phyloP scores from a whole-genome alignment of 805 yeast species.

The Metschnikowia lochheadii region DNA sequence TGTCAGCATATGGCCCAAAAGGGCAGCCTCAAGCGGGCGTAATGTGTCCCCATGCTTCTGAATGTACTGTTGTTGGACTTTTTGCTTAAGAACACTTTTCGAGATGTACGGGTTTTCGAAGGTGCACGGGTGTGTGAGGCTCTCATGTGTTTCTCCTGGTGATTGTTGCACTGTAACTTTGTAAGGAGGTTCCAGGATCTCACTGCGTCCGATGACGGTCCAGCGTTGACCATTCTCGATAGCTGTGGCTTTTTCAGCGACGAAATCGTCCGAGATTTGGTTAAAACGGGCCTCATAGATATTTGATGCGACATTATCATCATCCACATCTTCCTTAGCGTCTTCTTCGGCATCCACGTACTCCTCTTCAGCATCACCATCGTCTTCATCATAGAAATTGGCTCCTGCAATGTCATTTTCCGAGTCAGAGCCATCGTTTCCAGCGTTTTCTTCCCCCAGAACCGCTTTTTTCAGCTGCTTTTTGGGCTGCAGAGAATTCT shows the following conservation, averaged over 20 bases:
- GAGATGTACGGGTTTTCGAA: constrained; percentile 6
- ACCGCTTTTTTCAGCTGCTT: constrained; percentile 12
- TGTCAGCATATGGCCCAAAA: constrained; percentile 63
- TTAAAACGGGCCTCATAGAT: constrained; percentile 79
- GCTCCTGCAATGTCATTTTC: constrained; percentile 26
- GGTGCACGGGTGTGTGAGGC: neutral
- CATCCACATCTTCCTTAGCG: neutral
- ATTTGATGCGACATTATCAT: constrained; percentile 40
- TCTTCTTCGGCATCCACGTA: constrained; percentile 9
- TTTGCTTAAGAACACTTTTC: constrained; percentile 22
- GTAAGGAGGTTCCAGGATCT: constrained; percentile 23
- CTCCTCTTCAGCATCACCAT: constrained; percentile 9
- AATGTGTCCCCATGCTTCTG: constrained; percentile 15
- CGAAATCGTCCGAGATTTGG: constrained; percentile 37
- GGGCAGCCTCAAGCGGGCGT: constrained; percentile 40
- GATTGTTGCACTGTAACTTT: constrained; percentile 31
- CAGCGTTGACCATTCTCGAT: constrained; percentile 24
- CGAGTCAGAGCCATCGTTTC: constrained; percentile 8
- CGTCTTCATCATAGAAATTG: constrained; percentile 20
- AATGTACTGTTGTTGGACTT: constrained; percentile 23
- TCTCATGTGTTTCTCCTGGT: constrained; percentile 20
- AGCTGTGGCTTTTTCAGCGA: constrained; percentile 25
- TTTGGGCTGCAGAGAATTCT: constrained; percentile 29
- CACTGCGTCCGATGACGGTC: constrained; percentile 20
- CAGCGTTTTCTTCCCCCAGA: constrained; percentile 1